A percentile compares a stretch with the other conserved stretches of the same genome.
Conservation (phyloP, 768 basidiomycete genomes). For the Leccinellum albellum region DNA sequence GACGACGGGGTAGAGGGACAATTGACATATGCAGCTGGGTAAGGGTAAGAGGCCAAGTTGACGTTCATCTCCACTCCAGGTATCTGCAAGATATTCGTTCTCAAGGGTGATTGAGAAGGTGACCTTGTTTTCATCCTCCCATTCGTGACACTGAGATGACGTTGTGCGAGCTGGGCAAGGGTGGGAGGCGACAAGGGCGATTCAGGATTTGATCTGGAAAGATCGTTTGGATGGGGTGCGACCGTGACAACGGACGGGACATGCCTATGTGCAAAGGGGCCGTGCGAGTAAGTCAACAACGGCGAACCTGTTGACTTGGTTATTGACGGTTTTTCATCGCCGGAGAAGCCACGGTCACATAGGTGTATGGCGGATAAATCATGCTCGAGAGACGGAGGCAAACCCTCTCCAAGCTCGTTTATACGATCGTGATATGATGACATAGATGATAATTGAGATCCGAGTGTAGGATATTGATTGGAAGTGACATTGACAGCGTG, state of each 20-base stretch:
- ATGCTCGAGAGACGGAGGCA: constrained; percentile 20
- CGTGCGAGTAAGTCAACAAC: constrained; percentile 16
- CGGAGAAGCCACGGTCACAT: constrained; percentile 13
- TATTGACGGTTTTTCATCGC: constrained; percentile 4
- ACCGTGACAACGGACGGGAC: constrained; percentile 48
- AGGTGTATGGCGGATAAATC: constrained; percentile 20
- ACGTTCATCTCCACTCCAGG: constrained; percentile 14
- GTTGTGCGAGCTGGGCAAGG: constrained; percentile 23
- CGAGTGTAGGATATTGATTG: constrained; percentile 28
- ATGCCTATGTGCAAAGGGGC: constrained; percentile 41
- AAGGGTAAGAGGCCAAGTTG: constrained; percentile 8
- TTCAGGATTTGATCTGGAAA: constrained; percentile 15
- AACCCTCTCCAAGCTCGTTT: constrained; percentile 9
- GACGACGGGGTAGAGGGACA: constrained; percentile 60
- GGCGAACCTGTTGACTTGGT: constrained; percentile 6
- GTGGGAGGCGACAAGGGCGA: constrained; percentile 10
- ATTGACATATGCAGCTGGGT: constrained; percentile 38
- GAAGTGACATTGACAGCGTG: constrained; percentile 22
- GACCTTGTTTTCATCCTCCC: constrained; percentile 30
- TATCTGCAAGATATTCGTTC: constrained; percentile 16
- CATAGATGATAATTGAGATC: constrained; percentile 34
- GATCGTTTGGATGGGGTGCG: constrained; percentile 28
- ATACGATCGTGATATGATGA: constrained; percentile 28
- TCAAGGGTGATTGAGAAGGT: constrained; percentile 31
- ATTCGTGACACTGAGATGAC: constrained; percentile 18